These are phyloP conservation scores for Prunus mira DNA, from an alignment of 306 rosid genomes.

Conservation along the genomic window DNA sequence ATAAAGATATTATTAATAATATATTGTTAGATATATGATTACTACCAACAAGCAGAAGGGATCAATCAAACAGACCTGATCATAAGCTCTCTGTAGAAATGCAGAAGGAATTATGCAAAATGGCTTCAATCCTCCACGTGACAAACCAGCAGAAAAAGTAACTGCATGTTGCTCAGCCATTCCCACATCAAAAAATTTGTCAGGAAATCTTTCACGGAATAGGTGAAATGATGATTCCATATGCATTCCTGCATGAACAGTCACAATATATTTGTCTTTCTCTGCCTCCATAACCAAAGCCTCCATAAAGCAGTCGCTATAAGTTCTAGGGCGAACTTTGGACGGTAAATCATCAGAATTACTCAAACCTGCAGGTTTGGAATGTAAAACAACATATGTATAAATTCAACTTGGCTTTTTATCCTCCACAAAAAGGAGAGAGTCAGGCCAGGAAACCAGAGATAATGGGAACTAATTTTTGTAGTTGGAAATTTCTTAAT, in stretches of 20 bases:
- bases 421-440: conserved; percentile 7
- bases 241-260: conserved; percentile 78
- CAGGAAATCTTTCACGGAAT: conserved; percentile 69
- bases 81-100: conserved; percentile 86
- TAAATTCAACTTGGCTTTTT: conserved; percentile 12
- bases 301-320: conserved; percentile 81
- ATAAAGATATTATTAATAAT: not conserved
- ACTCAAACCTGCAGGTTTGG: conserved; percentile 47
- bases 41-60: not conserved
- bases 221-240: conserved; percentile 68
- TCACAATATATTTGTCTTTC: conserved; percentile 77
- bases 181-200: conserved; percentile 79
- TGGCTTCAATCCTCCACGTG: conserved; percentile 94
- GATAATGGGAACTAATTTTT: conserved; percentile 1
- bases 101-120: conserved; percentile 87
- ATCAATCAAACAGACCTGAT: conserved; percentile 53
- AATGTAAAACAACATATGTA: conserved; percentile 11
- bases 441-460: conserved; percentile 1
- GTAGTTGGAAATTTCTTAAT: not conserved
- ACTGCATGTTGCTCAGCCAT: conserved; percentile 99
- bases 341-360: conserved; percentile 24
- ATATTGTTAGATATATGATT: not conserved
- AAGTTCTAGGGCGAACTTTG: conserved; percentile 43
- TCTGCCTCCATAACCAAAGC: conserved; percentile 68
- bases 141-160: conserved; percentile 87